phyloP scores from a whole-genome alignment of 2,329 filamentous ascomycete species.

The Botrytis medusae region DNA sequence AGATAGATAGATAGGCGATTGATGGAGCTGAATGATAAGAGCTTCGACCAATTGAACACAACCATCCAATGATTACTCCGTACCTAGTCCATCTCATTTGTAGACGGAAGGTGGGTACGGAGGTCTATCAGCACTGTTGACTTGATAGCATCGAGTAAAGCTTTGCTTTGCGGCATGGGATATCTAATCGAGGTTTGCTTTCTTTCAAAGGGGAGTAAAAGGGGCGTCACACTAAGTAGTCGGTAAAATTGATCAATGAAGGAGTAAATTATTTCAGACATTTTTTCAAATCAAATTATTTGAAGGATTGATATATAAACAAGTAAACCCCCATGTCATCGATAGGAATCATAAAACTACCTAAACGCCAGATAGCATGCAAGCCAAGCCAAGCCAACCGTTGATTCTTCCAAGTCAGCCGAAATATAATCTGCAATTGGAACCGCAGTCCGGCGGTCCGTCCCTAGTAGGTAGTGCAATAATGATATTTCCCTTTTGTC shows the following conservation, averaged over 20 bases:
- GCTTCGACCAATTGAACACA: conserved; percentile 27
- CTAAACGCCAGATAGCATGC: conserved; percentile 12
- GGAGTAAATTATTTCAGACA: neutral
- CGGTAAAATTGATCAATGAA: neutral
- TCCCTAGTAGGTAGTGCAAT: conserved; percentile 11
- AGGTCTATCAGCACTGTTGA: conserved; percentile 12
- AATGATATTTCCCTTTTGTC: conserved; percentile 15
- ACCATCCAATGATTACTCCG: neutral
- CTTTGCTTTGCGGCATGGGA: neutral
- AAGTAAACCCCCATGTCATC: neutral
- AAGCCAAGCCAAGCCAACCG: conserved; percentile 2
- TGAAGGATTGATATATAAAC: neutral
- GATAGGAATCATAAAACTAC: neutral
- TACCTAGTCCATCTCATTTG: neutral
- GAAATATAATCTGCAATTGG: conserved; percentile 6
- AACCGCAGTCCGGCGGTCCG: conserved; percentile 4
- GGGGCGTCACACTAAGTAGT: neutral
- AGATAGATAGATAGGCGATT: conserved; percentile 19
- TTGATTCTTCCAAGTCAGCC: conserved; percentile 11
- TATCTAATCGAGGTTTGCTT: neutral
- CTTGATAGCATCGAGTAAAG: conserved; percentile 17
- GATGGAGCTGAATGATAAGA: conserved; percentile 28
- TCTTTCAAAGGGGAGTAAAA: neutral
- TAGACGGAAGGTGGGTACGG: conserved; percentile 12
- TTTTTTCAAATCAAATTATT: neutral